Conservation (phyloP, 768 basidiomycete genomes). For the Gloeostereum incarnatum region DNA sequence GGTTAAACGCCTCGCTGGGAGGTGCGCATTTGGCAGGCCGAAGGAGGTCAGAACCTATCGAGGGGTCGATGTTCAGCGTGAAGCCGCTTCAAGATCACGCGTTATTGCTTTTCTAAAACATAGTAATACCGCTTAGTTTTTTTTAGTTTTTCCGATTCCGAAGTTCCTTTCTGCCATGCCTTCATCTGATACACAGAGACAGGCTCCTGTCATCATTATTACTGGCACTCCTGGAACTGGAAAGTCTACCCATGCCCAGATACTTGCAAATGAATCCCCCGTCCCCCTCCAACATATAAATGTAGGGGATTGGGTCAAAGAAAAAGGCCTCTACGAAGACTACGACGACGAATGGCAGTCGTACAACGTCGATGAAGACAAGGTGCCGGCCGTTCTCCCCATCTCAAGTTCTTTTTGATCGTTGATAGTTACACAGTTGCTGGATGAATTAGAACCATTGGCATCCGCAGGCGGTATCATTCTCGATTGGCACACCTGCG, state of each 20-base stretch:
- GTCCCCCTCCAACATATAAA: slow-evolving; percentile 76
- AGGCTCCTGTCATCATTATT: slow-evolving; percentile 62
- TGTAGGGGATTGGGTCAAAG: slow-evolving; percentile 85
- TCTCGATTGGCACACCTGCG: slow-evolving; percentile 94
- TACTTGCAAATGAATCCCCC: slow-evolving; percentile 68
- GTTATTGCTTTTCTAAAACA: too few species aligned
- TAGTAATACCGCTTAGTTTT: too few species aligned
- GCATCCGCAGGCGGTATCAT: slow-evolving; percentile 67
- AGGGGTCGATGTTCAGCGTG: too few species aligned
- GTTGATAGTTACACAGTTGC: slow-evolving; percentile 42
- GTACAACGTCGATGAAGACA: slow-evolving; percentile 93
- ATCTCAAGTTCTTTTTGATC: slow-evolving; percentile 4
- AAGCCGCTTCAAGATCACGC: too few species aligned
- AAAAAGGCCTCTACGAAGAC: slow-evolving; percentile 67
- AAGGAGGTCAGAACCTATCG: too few species aligned
- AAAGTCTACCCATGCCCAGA: slow-evolving; percentile 86
- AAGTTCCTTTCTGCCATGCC: slow-evolving; percentile 3
- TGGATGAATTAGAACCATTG: slow-evolving; percentile 81
- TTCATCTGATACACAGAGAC: neutral
- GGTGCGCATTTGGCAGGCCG: slow-evolving; percentile 2
- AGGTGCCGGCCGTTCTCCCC: slow-evolving; percentile 37
- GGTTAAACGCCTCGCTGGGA: slow-evolving; percentile 5
- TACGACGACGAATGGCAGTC: slow-evolving; percentile 95
- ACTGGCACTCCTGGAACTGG: slow-evolving; percentile 95
- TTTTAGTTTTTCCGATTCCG: slow-evolving; percentile 1